These are phyloP conservation scores for Vitellaria paradoxa DNA, from an alignment of 179 eudicot genomes.

Conservation along the genomic window DNA sequence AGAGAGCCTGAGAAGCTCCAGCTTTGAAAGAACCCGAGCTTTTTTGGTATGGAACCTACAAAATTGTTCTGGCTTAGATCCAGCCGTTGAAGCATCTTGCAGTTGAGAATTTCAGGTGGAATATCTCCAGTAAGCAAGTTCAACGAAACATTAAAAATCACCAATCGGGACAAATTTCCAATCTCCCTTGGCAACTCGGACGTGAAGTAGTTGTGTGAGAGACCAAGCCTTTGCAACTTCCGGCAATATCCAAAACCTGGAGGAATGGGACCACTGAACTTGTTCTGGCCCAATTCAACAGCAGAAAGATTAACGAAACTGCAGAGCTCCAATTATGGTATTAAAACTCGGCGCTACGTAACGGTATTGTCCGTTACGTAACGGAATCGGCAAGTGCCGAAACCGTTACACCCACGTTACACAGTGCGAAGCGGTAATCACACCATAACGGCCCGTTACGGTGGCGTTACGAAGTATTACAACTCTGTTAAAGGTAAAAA, in stretches of 20 bases:
- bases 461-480: too few relatives aligned
- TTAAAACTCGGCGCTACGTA: too few relatives aligned
- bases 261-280: constrained; percentile 67
- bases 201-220: constrained; percentile 62
- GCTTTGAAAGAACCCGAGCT: constrained; percentile 58
- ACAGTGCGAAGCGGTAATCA: too few relatives aligned
- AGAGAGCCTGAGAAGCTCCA: constrained; percentile 76
- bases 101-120: constrained; percentile 54
- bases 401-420: too few relatives aligned
- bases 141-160: constrained; percentile 67
- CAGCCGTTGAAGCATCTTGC: constrained; percentile 79
- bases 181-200: constrained; percentile 68
- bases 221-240: constrained; percentile 75
- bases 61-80: constrained; percentile 76
- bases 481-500: too few relatives aligned
- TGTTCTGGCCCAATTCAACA: constrained; percentile 72
- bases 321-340: constrained; percentile 62
- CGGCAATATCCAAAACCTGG: constrained; percentile 59
- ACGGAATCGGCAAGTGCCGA: too few relatives aligned
- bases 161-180: constrained; percentile 58
- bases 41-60: constrained; percentile 42
- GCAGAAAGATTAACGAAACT: constrained; percentile 63
- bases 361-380: too few relatives aligned
- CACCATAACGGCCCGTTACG: too few relatives aligned
- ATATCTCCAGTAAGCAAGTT: constrained; percentile 59